Evolutionary conservation across 352 stramenopile genomes (phyloP), one percentile per base, ranked within the genome.

Genomic region (Pythium coloratum): DNA sequence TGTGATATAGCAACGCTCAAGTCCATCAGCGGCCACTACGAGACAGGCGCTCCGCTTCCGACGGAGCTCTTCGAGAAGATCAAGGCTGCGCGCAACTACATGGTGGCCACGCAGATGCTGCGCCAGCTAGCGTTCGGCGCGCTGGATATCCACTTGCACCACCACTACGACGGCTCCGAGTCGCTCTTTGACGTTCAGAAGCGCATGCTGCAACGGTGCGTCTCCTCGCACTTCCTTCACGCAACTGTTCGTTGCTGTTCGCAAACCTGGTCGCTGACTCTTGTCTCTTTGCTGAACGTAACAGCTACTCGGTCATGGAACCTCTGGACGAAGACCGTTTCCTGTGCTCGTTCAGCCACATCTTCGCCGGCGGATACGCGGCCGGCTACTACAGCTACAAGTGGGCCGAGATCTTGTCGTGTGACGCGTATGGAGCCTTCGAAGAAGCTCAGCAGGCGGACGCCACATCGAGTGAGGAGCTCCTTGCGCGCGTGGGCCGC

Each of bases 331-430:
- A 99, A 64, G 96, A 99, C 78, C 82, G 96, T 38, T 99, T 99
- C 77, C 80, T 99, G n/a, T 99, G 96, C 74, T 94, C 92, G 38
- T 99, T 99, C 76, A 86, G 77, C 33, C 97, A 99, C 77, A 99
- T 99, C 67, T 99, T 99, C 75, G 97, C 94, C 0, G 97, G 97
- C 2, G 96, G 97, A 38, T 99, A 99, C 74, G 88, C 94, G n/a
- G 96, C 97, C 8, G 97, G 97, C 28, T 99, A 99, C 77, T 99
- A 99, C 80, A 96, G 87, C 76, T 95, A 95, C 78, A 99, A 98
- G 71, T 99, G 96, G 95, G 97, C 97, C 13, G 97, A 99, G 80
- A 96, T 99, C 47, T 90, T 99, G 82, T 95, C 84, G 62, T 98
- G 97, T 32, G 97, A 99, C 76, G 96, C 97, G 8, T 99, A 99